Evolutionary conservation across 1,139 yeast genomes (phyloP), one percentile per base, ranked within the genome.

Genomic region (Pneumocystis wakefieldiae): DNA sequence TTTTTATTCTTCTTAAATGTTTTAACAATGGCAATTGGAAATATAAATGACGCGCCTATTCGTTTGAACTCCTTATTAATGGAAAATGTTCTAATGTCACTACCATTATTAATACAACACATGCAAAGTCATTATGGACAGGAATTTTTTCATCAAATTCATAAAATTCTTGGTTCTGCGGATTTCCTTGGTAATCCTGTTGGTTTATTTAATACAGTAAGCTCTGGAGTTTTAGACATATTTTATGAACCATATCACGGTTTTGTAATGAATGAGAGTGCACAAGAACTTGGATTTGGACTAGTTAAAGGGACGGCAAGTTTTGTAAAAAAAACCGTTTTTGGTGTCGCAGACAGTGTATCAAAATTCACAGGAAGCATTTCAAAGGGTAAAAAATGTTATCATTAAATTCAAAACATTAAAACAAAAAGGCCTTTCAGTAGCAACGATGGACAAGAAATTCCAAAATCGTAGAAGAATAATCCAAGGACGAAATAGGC

Each of bases 221-320:
- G 96, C 65, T 89, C 97, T 0, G 98, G 99, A 62, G 95, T 92
- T 10, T 82, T 90, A 80, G 99, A 94, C 74, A 86, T 92, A 57
- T 94, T 94, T 73, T 94, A 94, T 72, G 98, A 92, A 71, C 99
- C 99, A 1, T 94, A 92, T 71, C 94, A 90, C 71, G 99, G 99
- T 0, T 88, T 89, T 69, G 83, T 92, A 63, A 82, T 92, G 80
- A 91, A 87, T 68, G 98, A 94, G 73, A 78, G 97, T 57, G 98
- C 98, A 0, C 96, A 89, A 71, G 98, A 94, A 70, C 76, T 94
- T 61, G 98, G 98, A 42, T 87, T 92, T 66, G 95, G 96, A 3
- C 76, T 94, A 59, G 98, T 98, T 0, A 91, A 90, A 71, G 99
- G 99, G 65, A 96, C 98, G 0, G 76, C 89, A 66, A 88, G 96